Base-by-base conservation (phyloP, 257 asterid species). In the Petrea volubilis region DNA sequence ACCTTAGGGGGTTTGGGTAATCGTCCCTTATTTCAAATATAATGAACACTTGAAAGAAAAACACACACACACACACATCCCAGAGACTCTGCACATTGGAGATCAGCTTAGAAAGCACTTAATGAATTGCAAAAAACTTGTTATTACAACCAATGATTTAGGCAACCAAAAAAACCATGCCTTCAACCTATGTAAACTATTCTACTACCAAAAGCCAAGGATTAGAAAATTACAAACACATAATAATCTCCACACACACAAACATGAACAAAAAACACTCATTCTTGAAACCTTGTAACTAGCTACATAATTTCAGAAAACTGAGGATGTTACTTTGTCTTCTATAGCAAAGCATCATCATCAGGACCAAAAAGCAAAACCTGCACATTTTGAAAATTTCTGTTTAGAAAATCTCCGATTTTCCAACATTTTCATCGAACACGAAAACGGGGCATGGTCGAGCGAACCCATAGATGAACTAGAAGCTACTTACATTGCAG, bases 331-430 rank as follows among this genome's bases (percentile, higher is more conserved):
- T 73, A 61, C n/a, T n/a, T 38, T 7, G 9, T 77, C 78, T 60
- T 58, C 77, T 79, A 89, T 74, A 89, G 41, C 75, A 87, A 64
- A 20, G 91, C 99, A 40, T 94, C 96, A 6, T 94, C 99, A 43
- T 91, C 99, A 59, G 97, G 99, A 75, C 99, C 99, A n/a, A 96
- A 97, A 75, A 94, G 97, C 72, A 86, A 74, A 15, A 94, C 93
- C 99, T 94, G 77, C 93, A 47, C n/a, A n/a, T n/a, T n/a, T n/a
- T 89, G 52, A 5, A n/a, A 38, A 11, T 52, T 11, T 14, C 36
- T 6, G 23, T 33, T 40, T 28, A 56, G 65, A 68, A 10, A 68
- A 10, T 12, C 7, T 23, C 29, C 34, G 5, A 7, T 20, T 38
- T 18, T 49, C 60, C 7, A 17, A 51, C 29, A 23, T 52, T 50